A percentile compares a stretch with the other conserved stretches of the same genome.
Evolutionary conservation across 2,329 filamentous ascomycete genomes (phyloP).

Genomic region (Cladosporium phlei): DNA sequence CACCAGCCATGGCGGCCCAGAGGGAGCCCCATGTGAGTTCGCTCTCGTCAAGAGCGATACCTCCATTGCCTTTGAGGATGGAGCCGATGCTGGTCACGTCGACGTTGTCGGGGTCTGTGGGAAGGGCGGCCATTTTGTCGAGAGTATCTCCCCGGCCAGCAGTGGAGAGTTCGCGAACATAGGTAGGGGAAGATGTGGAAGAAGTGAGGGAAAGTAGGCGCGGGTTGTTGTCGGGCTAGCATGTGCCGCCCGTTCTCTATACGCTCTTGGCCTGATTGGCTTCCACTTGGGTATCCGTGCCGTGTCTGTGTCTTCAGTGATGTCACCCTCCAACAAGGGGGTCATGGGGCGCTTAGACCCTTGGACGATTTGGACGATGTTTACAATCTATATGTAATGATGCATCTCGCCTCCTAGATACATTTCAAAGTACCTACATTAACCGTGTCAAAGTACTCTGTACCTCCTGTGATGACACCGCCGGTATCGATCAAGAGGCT

Average conservation of each 20-base stretch:
- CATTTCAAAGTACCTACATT: too few relatives aligned
- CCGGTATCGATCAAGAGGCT: too few relatives aligned
- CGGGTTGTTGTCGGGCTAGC: constrained; percentile 4
- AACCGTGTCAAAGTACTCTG: too few relatives aligned
- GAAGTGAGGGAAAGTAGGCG: not conserved
- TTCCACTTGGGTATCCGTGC: too few relatives aligned
- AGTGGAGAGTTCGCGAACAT: not conserved
- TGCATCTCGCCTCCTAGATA: too few relatives aligned
- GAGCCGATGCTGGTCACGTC: not conserved
- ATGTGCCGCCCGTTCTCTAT: too few relatives aligned
- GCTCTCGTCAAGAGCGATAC: not conserved
- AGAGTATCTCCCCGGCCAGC: not conserved
- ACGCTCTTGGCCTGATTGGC: constrained; percentile 1
- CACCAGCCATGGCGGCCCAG: constrained; percentile 34
- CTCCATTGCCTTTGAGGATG: not conserved
- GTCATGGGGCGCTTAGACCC: too few relatives aligned
- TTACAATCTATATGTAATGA: too few relatives aligned
- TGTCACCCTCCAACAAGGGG: too few relatives aligned
- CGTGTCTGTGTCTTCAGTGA: too few relatives aligned
- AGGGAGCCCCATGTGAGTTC: constrained; percentile 21
- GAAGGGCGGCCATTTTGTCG: not conserved
- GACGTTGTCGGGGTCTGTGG: not conserved
- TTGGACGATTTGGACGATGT: too few relatives aligned
- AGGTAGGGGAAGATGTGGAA: not conserved
- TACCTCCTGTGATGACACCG: too few relatives aligned